Percentiles rank a stretch among this genome's conserved stretches.
These are phyloP conservation scores for Scedosporium apiospermum DNA, from an alignment of 2,329 filamentous ascomycete genomes.

Conservation along the genomic window DNA sequence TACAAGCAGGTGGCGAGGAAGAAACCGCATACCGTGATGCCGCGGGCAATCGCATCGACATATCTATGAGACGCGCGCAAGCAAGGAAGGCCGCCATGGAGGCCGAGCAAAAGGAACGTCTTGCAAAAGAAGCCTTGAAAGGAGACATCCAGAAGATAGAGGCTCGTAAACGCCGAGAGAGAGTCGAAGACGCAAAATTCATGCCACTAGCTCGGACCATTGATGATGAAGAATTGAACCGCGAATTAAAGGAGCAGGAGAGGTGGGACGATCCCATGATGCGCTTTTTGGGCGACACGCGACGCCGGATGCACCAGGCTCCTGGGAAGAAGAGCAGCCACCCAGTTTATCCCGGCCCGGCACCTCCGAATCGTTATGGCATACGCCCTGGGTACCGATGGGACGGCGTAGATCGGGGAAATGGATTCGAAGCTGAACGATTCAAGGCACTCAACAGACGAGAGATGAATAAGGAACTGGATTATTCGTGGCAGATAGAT, in stretches of 20 bases:
- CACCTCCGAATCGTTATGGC: slow-evolving; percentile 84
- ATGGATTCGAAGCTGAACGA: slow-evolving; percentile 87
- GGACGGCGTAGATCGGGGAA: slow-evolving; percentile 93
- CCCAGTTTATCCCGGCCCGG: slow-evolving; percentile 68
- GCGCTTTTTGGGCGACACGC: slow-evolving; percentile 56
- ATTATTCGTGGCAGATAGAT: slow-evolving; percentile 97
- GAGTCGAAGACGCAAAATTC: slow-evolving; percentile 69
- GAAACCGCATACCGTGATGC: slow-evolving; percentile 96
- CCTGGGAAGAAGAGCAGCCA: slow-evolving; percentile 31
- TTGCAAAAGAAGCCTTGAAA: slow-evolving; percentile 60
- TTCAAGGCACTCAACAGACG: slow-evolving; percentile 79
- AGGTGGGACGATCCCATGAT: slow-evolving; percentile 95
- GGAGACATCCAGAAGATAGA: slow-evolving; percentile 77
- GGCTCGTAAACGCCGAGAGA: slow-evolving; percentile 53
- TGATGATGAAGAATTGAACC: slow-evolving; percentile 84
- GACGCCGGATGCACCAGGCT: slow-evolving; percentile 22
- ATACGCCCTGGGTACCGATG: slow-evolving; percentile 88
- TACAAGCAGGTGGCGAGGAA: slow-evolving; percentile 38
- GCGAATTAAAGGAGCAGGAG: slow-evolving; percentile 63
- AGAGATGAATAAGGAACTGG: slow-evolving; percentile 66
- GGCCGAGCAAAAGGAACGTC: slow-evolving; percentile 61
- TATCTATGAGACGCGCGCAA: slow-evolving; percentile 83
- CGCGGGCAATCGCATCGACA: slow-evolving; percentile 85
- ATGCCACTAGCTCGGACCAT: slow-evolving; percentile 70
- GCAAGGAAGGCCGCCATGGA: slow-evolving; percentile 56